Conservation (phyloP, 148 eudicot species). For the Chenopodium quinoa region DNA sequence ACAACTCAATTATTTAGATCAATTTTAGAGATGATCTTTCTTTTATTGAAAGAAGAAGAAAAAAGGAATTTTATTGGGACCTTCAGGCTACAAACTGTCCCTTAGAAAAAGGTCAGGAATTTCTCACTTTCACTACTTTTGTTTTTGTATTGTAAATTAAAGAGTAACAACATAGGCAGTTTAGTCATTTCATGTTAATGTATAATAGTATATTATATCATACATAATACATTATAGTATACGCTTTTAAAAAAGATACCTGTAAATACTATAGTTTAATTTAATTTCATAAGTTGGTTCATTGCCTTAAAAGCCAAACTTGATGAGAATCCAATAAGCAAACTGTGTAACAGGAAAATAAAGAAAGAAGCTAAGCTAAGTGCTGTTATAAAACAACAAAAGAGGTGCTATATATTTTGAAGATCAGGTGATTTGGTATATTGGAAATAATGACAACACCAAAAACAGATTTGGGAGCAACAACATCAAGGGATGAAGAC, state of each 20-base stretch:
- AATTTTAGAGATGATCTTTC: background rate
- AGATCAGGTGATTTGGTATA: background rate
- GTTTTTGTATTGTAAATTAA: background rate
- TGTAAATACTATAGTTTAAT: conserved; percentile 9
- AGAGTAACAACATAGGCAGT: conserved; percentile 19
- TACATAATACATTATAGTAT: background rate
- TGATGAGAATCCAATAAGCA: conserved; percentile 33
- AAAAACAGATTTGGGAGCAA: conserved; percentile 42
- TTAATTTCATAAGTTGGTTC: conserved; percentile 6
- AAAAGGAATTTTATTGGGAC: conserved; percentile 7
- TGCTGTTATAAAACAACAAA: background rate
- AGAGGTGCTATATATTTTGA: background rate
- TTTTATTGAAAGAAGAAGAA: background rate
- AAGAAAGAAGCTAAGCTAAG: background rate
- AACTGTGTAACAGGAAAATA: conserved; percentile 3
- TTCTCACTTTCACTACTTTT: conserved; percentile 20
- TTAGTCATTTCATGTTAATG: conserved; percentile 23
- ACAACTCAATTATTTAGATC: too few species aligned
- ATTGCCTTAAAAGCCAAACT: conserved; percentile 55
- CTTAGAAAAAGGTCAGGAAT: conserved; percentile 16
- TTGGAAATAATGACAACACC: conserved; percentile 35
- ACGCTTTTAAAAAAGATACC: background rate
- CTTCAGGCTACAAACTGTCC: conserved; percentile 28
- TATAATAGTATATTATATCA: background rate
- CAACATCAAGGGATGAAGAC: conserved; percentile 39